phyloP scores from a whole-genome alignment of 2,329 filamentous ascomycete genomes.

The Pseudogymnoascus sp. region DNA sequence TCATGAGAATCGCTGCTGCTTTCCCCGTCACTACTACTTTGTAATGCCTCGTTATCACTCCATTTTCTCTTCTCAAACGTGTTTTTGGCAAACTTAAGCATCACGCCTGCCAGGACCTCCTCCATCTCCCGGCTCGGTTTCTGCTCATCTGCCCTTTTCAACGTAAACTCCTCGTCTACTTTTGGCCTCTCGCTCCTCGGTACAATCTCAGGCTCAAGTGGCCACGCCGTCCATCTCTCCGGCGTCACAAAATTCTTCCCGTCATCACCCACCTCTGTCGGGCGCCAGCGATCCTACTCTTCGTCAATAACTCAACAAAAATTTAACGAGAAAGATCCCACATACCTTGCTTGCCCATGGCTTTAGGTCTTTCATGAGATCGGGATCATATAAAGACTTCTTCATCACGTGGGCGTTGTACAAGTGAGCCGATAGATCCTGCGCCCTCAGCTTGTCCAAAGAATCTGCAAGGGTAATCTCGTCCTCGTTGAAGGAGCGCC shows the following conservation, averaged over 20 bases:
- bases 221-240: slow-evolving; percentile 78
- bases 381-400: slow-evolving; percentile 28
- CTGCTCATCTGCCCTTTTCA: slow-evolving; percentile 35
- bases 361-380: slow-evolving; percentile 11
- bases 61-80: slow-evolving; percentile 41
- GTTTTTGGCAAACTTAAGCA: slow-evolving; percentile 60
- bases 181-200: slow-evolving; percentile 45
- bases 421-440: slow-evolving; percentile 66
- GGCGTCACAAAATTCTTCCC: slow-evolving; percentile 39
- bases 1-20: slow-evolving; percentile 15
- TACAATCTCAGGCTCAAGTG: slow-evolving; percentile 53
- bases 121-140: slow-evolving; percentile 55
- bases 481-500: slow-evolving; percentile 51
- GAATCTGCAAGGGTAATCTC: slow-evolving; percentile 56
- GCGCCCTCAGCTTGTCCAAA: slow-evolving; percentile 52
- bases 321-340: background rate
- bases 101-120: slow-evolving; percentile 58
- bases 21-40: slow-evolving; percentile 6
- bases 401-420: slow-evolving; percentile 71
- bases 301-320: background rate
- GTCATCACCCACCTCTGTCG: slow-evolving; percentile 25
- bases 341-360: slow-evolving; percentile 31
- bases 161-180: slow-evolving; percentile 43
- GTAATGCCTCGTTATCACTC: slow-evolving; percentile 15
- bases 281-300: slow-evolving; percentile 29